phyloP scores from a whole-genome alignment of 2,329 filamentous ascomycete species.

The Botrytis tulipae region DNA sequence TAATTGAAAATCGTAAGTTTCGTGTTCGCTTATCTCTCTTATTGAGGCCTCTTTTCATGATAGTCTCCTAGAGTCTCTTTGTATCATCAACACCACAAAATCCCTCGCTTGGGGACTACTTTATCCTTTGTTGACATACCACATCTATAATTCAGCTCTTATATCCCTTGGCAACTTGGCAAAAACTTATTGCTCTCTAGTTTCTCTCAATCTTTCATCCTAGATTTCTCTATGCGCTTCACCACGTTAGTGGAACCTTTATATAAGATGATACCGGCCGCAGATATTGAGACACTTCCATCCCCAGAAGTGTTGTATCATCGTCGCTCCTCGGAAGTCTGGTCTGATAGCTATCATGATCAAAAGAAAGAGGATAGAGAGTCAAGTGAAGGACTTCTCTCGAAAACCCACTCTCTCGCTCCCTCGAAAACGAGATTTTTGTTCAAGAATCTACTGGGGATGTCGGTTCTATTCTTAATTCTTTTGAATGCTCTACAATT shows the following conservation, averaged over 20 bases:
- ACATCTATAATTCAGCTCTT: background rate
- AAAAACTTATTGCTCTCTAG: background rate
- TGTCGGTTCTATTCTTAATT: background rate
- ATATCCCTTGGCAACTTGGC: conserved; percentile 7
- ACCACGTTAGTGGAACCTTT: background rate
- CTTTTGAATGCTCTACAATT: background rate
- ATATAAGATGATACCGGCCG: background rate
- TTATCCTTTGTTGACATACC: background rate
- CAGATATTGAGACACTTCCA: background rate
- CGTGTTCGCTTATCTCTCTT: background rate
- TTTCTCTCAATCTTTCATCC: background rate
- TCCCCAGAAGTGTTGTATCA: background rate
- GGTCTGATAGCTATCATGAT: background rate
- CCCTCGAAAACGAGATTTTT: background rate
- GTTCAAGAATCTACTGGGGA: background rate
- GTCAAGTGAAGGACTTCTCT: background rate
- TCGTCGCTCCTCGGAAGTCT: background rate
- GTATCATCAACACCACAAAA: background rate
- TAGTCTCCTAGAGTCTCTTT: background rate
- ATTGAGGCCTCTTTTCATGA: background rate
- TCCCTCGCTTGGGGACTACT: background rate
- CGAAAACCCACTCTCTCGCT: background rate
- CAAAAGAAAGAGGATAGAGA: background rate
- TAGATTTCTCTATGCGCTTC: background rate
- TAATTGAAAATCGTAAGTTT: background rate